These are phyloP conservation scores for Aspergillus biplanus DNA, from an alignment of 495 filamentous ascomycete genomes.

Conservation along the genomic window DNA sequence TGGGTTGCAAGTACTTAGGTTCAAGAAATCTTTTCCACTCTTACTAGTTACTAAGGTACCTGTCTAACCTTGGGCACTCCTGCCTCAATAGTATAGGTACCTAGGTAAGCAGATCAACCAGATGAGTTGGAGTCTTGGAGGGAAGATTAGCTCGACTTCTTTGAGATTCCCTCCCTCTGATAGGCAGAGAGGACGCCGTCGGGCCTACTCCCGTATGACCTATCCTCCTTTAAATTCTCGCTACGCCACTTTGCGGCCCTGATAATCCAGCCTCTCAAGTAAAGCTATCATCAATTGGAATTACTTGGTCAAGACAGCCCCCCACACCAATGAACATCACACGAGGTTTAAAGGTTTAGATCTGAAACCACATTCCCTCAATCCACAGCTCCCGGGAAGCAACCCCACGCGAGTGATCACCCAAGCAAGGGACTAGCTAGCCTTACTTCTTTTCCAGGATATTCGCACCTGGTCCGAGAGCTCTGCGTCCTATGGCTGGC, in stretches of 20 bases:
- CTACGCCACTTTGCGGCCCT: neutral
- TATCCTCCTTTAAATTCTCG: too few species aligned
- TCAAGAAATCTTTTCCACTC: neutral
- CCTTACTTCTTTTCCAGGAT: neutral
- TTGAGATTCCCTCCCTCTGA: neutral
- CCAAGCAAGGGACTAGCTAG: neutral
- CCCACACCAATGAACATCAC: neutral
- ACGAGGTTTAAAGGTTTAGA: neutral
- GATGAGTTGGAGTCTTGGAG: neutral
- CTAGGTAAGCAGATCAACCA: neutral
- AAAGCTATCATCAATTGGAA: neutral
- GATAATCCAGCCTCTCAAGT: neutral
- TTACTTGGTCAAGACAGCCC: neutral
- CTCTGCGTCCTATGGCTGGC: too few species aligned
- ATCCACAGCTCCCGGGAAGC: neutral
- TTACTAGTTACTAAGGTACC: neutral
- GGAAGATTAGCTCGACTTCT: slow-evolving; percentile 2
- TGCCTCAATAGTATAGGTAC: neutral
- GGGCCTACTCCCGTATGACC: too few species aligned
- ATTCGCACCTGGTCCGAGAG: too few species aligned
- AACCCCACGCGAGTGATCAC: neutral
- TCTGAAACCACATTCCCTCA: neutral
- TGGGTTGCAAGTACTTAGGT: neutral
- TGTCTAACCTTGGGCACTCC: neutral
- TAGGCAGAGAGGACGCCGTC: neutral